Conservation (phyloP, 768 basidiomycete genomes). For the Austroboletus festivus region DNA sequence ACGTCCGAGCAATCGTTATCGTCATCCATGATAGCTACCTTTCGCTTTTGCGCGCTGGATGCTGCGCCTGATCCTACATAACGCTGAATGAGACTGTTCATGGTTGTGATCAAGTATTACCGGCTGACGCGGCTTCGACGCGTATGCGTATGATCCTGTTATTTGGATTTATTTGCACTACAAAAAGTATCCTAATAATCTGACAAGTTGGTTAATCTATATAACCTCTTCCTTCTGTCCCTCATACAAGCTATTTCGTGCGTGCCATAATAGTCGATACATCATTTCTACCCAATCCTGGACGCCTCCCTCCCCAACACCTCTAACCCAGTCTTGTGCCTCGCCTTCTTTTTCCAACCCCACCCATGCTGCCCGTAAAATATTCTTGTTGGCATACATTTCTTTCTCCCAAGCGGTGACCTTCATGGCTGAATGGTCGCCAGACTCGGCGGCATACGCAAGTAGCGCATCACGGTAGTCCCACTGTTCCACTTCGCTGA, state of each 20-base stretch:
- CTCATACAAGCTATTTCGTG: constrained; percentile 5
- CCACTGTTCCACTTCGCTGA: constrained; percentile 56
- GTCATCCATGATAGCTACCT: constrained; percentile 45
- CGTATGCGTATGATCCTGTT: constrained; percentile 7
- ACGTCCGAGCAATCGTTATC: constrained; percentile 64
- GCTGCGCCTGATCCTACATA: constrained; percentile 58
- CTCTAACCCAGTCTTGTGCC: constrained; percentile 57
- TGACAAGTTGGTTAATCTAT: too few relatives aligned
- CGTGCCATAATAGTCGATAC: constrained; percentile 29
- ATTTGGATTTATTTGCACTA: constrained; percentile 20
- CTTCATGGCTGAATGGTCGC: constrained; percentile 29
- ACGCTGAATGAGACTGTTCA: constrained; percentile 69
- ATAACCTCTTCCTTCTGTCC: neutral
- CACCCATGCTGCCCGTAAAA: constrained; percentile 56
- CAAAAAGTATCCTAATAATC: too few relatives aligned
- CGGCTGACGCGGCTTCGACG: constrained; percentile 36
- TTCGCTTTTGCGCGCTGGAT: constrained; percentile 47
- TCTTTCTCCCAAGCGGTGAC: constrained; percentile 59
- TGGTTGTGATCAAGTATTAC: constrained; percentile 36
- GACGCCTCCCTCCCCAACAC: constrained; percentile 54
- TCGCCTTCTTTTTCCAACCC: constrained; percentile 54
- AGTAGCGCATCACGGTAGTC: constrained; percentile 62
- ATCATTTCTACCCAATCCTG: constrained; percentile 62
- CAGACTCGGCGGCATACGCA: constrained; percentile 40
- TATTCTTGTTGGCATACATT: constrained; percentile 45